These are phyloP conservation scores for Leucocoprinus sp. DNA, from an alignment of 768 basidiomycete species.

Conservation along the genomic window DNA sequence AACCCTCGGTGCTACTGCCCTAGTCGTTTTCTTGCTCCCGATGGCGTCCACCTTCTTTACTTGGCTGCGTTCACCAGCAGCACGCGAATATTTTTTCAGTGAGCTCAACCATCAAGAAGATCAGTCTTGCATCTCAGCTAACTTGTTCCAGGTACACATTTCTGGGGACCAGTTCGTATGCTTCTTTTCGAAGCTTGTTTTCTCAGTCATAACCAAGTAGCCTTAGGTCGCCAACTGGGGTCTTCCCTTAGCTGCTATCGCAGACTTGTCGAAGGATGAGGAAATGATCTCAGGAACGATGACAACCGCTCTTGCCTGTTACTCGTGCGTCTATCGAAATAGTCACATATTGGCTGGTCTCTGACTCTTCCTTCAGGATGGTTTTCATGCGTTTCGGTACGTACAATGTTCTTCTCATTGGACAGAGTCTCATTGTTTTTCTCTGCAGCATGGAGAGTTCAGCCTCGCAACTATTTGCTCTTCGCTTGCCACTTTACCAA, in stretches of 20 bases:
- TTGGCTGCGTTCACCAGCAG: slow-evolving; percentile 89
- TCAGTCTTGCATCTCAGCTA: slow-evolving; percentile 5
- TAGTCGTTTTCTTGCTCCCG: slow-evolving; percentile 15
- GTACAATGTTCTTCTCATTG: slow-evolving; percentile 17
- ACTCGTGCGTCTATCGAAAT: slow-evolving; percentile 65
- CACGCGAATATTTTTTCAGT: slow-evolving; percentile 95
- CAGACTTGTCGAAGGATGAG: slow-evolving; percentile 90
- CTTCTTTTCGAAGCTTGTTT: slow-evolving; percentile 6
- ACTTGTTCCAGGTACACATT: slow-evolving; percentile 77
- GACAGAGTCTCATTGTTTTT: background rate
- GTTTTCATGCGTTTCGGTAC: slow-evolving; percentile 96
- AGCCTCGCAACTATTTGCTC: slow-evolving; percentile 92
- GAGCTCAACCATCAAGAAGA: slow-evolving; percentile 22
- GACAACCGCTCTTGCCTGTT: slow-evolving; percentile 82
- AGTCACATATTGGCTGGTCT: slow-evolving; percentile 3
- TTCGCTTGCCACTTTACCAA: slow-evolving; percentile 95
- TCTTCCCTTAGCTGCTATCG: slow-evolving; percentile 85
- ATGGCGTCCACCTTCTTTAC: slow-evolving; percentile 84
- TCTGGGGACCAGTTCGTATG: slow-evolving; percentile 89
- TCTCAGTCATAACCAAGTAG: slow-evolving; percentile 13
- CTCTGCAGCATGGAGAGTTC: slow-evolving; percentile 79
- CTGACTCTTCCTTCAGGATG: slow-evolving; percentile 29
- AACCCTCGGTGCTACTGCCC: slow-evolving; percentile 1
- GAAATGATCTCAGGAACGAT: slow-evolving; percentile 96
- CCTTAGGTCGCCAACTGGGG: slow-evolving; percentile 95